Conservation (phyloP, 192 early-diverging fungal species). For the Linderina pennispora region DNA sequence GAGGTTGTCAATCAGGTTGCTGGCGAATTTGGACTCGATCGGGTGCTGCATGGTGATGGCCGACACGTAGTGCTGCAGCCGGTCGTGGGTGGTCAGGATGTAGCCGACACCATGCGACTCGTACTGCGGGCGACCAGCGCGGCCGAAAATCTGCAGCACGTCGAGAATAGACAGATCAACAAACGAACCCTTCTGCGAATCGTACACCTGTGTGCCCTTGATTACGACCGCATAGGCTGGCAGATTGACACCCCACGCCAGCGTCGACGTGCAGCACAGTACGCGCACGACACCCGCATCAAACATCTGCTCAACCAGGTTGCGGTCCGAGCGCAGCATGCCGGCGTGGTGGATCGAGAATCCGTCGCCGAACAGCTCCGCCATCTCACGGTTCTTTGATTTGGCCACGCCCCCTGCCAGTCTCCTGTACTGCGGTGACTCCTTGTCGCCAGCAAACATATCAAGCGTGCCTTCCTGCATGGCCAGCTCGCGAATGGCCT, state of each 20-base stretch:
- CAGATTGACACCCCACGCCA: slow-evolving; percentile 99
- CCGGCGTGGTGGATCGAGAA: slow-evolving; percentile 97
- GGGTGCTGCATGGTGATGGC: slow-evolving; percentile 95
- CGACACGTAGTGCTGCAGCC: slow-evolving; percentile 87
- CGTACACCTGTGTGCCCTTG: slow-evolving; percentile 97
- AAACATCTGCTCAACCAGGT: slow-evolving; percentile 84
- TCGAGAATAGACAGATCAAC: slow-evolving; percentile 95
- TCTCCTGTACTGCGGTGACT: slow-evolving; percentile 45
- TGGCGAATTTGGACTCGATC: slow-evolving; percentile 90
- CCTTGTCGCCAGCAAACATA: slow-evolving; percentile 6
- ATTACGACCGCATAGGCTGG: slow-evolving; percentile 98
- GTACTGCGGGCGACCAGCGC: slow-evolving; percentile 92
- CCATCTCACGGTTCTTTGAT: slow-evolving; percentile 78
- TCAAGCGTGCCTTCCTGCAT: slow-evolving; percentile 50
- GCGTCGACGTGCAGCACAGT: slow-evolving; percentile 93
- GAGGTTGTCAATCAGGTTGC: slow-evolving; percentile 84
- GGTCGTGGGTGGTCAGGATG: slow-evolving; percentile 92
- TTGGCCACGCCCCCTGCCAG: slow-evolving; percentile 60
- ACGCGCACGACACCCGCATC: slow-evolving; percentile 73
- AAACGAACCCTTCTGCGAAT: slow-evolving; percentile 87
- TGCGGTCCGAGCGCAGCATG: slow-evolving; percentile 87
- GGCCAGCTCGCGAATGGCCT: slow-evolving; percentile 72
- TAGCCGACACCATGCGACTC: slow-evolving; percentile 91
- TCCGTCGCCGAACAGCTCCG: slow-evolving; percentile 75
- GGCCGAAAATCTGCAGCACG: slow-evolving; percentile 99